phyloP scores from a whole-genome alignment of 2,329 filamentous ascomycete species.

The Fusarium chuoi region DNA sequence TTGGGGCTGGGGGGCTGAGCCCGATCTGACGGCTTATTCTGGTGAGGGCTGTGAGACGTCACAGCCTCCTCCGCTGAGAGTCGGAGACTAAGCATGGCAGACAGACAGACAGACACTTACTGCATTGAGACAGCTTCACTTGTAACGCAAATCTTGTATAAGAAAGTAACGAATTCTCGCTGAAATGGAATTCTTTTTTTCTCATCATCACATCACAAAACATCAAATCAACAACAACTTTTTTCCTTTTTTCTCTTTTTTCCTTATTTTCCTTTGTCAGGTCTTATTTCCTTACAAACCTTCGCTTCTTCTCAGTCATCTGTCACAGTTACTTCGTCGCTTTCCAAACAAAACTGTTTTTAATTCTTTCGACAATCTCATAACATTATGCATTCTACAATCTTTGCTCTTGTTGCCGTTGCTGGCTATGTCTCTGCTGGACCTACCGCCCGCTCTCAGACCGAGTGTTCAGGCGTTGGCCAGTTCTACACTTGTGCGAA shows the following conservation, averaged over 20 bases:
- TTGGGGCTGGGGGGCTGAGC: constrained; percentile 23
- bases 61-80: constrained; percentile 27
- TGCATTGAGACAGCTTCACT: neutral
- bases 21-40: constrained; percentile 19
- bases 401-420: constrained; percentile 25
- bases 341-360: constrained; percentile 11
- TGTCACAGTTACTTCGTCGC: constrained; percentile 3
- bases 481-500: constrained; percentile 19
- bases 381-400: constrained; percentile 31
- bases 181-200: neutral
- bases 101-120: neutral
- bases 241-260: constrained; percentile 4
- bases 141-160: neutral
- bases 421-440: constrained; percentile 13
- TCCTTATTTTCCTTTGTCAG: constrained; percentile 35
- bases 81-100: constrained; percentile 3
- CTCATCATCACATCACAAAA: constrained; percentile 35
- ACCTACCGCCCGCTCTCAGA: constrained; percentile 7
- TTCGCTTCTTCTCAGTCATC: constrained; percentile 29
- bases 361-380: constrained; percentile 1
- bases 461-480: constrained; percentile 25
- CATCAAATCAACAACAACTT: constrained; percentile 13
- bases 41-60: constrained; percentile 15
- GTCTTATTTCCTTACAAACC: constrained; percentile 34
- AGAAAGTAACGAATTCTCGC: neutral